A percentile compares a stretch with the other conserved stretches of the same genome.
These are phyloP conservation scores for Yamadazyma kitorensis DNA, from an alignment of 805 yeast genomes.

Conservation along the genomic window DNA sequence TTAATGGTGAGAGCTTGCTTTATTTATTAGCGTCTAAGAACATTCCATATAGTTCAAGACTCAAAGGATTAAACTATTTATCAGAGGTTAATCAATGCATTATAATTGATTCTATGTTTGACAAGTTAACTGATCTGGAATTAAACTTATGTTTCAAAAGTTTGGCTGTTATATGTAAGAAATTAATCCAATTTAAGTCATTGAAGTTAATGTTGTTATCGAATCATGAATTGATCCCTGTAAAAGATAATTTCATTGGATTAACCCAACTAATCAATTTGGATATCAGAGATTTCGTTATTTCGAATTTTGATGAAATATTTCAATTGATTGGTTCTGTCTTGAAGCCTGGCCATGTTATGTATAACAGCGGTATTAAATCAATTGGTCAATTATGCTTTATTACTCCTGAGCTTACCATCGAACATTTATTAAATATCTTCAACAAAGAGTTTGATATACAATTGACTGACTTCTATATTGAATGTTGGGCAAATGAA, in stretches of 20 bases:
- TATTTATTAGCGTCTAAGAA: conserved; percentile 42
- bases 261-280: conserved; percentile 52
- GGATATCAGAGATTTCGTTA: conserved; percentile 65
- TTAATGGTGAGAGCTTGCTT: conserved; percentile 50
- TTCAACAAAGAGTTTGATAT: conserved; percentile 44
- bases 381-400: conserved; percentile 52
- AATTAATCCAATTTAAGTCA: conserved; percentile 9
- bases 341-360: conserved; percentile 2
- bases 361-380: conserved; percentile 28
- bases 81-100: conserved; percentile 5
- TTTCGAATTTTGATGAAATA: conserved; percentile 19
- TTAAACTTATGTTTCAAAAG: conserved; percentile 2
- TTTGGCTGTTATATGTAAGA: conserved; percentile 3
- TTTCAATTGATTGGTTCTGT: conserved; percentile 13
- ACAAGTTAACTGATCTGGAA: not conserved
- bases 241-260: conserved; percentile 73
- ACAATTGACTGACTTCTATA: conserved; percentile 45
- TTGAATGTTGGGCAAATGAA: conserved; percentile 67
- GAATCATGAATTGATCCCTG: conserved; percentile 24
- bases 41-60: conserved; percentile 32
- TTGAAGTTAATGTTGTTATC: conserved; percentile 25
- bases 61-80: conserved; percentile 31
- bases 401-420: conserved; percentile 54
- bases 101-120: conserved; percentile 5
- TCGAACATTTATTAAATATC: conserved; percentile 47